Base-by-base conservation (phyloP, 2,329 filamentous ascomycete genomes). In the Orbilia quercus region DNA sequence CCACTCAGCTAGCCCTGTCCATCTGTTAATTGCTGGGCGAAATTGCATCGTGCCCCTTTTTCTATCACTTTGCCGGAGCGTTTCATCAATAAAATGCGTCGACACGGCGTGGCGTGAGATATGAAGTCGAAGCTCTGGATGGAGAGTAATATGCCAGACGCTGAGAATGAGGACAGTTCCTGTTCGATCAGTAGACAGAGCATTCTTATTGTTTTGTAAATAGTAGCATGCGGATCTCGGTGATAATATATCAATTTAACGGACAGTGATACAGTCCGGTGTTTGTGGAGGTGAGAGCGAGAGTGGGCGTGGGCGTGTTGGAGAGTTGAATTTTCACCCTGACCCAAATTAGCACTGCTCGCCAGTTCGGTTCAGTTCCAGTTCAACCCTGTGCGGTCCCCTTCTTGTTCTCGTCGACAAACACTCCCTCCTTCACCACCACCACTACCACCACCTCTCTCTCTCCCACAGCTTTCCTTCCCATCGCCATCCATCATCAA, bases 21-120 rank as follows among this genome's bases (percentile, higher is more conserved):
- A 50, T 57, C 65, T 50, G 51, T 31, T 31, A n/a, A n/a, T 62
- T 70, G 62, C 34, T 59, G 54, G 51, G 51, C 54, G 54, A 72
- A 72, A 72, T 72, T 72, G 67, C 36, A 38, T 47, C 44, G 53
- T 28, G 59, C 53, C 59, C 67, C 67, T 59, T 60, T 72, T 72
- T 58, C 48, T 25, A 25, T 42, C 50, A 7, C 11, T 31, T 34
- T 20, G 36, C 22, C 44, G 53, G 22, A 44, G 63, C 54, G 63
- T 59, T 67, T 67, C 63, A 67, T 44, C 7, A 47, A 44, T 53
- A 11, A 25, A 34, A 16, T 48, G 25, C 55, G 55, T 48, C 51
- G 58, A 62, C 48, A 2, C 2, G 53, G 16, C 1, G 14, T 5
- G 53, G 16, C 1, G 4, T 40, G 36, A 45, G 42, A 23, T 42